Evolutionary conservation across 345 rosid species (phyloP), one percentile per base, ranked within the genome.

Genomic region (Jatropha curcas): DNA sequence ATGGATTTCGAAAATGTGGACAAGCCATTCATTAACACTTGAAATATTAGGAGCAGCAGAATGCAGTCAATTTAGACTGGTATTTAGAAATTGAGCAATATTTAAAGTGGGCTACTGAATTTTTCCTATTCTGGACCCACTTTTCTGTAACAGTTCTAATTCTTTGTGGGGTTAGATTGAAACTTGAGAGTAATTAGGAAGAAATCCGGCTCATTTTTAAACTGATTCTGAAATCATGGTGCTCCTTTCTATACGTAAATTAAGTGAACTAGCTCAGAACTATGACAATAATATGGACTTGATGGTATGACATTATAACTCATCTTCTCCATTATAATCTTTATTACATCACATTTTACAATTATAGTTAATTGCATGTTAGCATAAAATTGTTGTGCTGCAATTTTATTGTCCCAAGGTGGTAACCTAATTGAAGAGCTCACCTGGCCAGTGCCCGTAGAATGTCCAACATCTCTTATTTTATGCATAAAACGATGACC

Each of bases 1-100:
- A 90, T 1, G 90, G 94, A n/a, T 92, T 90, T 75, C 74, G 87
- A 65, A 81, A 86, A 34, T 37, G 20, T 2, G 22, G 78, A 68
- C 16, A n/a, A 41, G 30, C 25, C 52, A 27, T 39, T 33, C 39
- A 30, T 48, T 60, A 6, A 19, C 28, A 20, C 24, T 60, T 34
- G 41, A 56, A 57, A 39, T 56, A 69, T 70, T 16, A 27, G 25
- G 27, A 11, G 52, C 35, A 10, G 7, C 39, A 17, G 30, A 66
- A 17, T 56, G 33, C 64, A 22, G 51, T 12, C 25, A 20, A 30
- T 30, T 31, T 16, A 28, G 25, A 24, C 57, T 7, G 62, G 61
- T 68, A 35, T 30, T 65, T 50, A 46, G 70, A 67, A 67, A 67
- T 31, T 33, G 43, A 30, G 70, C 70, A 48, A 34, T 31, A 67